Base-by-base conservation (phyloP, 1,284 basidiomycete genomes). In the Afroboletus lepidellus region DNA sequence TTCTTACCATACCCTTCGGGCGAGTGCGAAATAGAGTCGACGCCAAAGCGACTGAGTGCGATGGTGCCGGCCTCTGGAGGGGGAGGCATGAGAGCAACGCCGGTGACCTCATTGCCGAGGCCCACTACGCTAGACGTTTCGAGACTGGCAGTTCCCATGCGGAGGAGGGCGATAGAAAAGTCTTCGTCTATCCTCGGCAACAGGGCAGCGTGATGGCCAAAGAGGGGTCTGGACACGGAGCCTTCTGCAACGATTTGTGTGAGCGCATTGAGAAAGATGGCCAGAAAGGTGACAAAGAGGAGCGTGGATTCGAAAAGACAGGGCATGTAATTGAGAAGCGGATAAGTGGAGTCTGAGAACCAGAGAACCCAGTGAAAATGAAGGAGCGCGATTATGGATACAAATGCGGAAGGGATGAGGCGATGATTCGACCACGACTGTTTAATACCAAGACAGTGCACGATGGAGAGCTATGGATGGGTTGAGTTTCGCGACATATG, bases 71-170 rank as follows among this genome's bases (percentile, higher is more conserved):
- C 56, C 33, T 50, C 55, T 23, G 48, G 57, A 18, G 51, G 39
- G n/a, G 66, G 42, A 3, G 67, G 58, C 46, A 60, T 68, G 48
- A 71, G 56, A 24, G 73, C 59, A 32, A 88, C 73, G 1, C 77
- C 72, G 18, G 79, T 79, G 20, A 89, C 81, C 66, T 90, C 87
- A 60, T 90, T 88, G 2, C 84, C 83, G 61, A 87, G 76, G 1
- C 87, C 88, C 18, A 81, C 77, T 18, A 86, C 75, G 47, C 80
- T 81, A 0, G 86, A 88, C 0, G 84, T 83, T 64, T 90, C 87
- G 45, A 90, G 71, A 60, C 84, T 86, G 3, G 85, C 86, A 1
- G 84, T 85, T 8, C 86, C 85, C 16, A 88, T 72, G 21, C 87
- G 79, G 46, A 89, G 73, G 30, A 90, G 73, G 4, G 84, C 78